Evolutionary conservation across 371 early-diverging fungal genomes (phyloP), one percentile per base, ranked within the genome.

Genomic region (Furculomyces boomerangus): DNA sequence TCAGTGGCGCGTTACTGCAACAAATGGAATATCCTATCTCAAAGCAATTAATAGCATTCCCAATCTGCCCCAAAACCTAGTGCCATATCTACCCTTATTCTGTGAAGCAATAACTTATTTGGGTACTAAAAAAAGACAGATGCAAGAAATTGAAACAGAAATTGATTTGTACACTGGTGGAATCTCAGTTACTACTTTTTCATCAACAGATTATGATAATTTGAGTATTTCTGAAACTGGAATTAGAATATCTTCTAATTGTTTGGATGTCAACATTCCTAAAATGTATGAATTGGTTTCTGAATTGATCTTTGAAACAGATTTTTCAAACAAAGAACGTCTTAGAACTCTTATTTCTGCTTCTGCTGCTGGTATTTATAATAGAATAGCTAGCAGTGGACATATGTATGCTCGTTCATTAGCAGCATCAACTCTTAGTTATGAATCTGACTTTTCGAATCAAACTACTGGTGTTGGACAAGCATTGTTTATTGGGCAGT

Each of bases 11-110:
- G 71, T 78, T 1, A 81, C 92, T 0, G 60, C 80, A 3, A 93
- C 96, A 22, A 95, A 95, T 59, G 93, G 91, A 18, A 79, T 95
- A 46, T 84, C 90, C n/a, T 95, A 93, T 61, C 72, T 91, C 37
- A 71, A 78, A 43, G 74, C 81, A 0, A 77, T 80, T 58, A 82
- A 81, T 60, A 67, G 71, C 43, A 62, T 84, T 3, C 68, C 3
- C 2, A 16, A 2, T 73, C 25, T n/a, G 3, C 60, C 62, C 16
- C 56, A 54, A 31, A 75, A 75, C 28, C 73, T 85, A 48, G 72
- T 79, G 62, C 66, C 80, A 39, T 88, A 81, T 57, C 60, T 90
- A 28, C 88, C 88, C 2, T 65, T 90, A 55, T 91, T 86, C 62
- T 73, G 80, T 56, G 83, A 80, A 67, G 72, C 87, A 0, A 64